Conservation (phyloP, 2,329 filamentous ascomycete genomes). For the Botrytis tulipae region DNA sequence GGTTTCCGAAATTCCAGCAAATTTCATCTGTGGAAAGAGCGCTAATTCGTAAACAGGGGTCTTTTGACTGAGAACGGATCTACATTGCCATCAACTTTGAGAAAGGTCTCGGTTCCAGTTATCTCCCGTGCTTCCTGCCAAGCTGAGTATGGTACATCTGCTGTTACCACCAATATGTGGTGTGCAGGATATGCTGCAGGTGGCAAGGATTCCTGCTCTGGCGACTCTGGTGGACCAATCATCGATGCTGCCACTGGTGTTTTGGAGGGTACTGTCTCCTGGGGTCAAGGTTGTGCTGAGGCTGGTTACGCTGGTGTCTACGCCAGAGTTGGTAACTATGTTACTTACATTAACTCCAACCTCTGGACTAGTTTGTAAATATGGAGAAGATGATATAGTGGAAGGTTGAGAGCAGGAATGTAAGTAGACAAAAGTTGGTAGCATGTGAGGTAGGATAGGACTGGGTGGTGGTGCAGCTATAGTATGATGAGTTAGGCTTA, state of each 20-base stretch:
- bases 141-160: constrained; percentile 23
- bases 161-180: constrained; percentile 27
- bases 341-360: constrained; percentile 9
- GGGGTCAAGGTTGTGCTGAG: constrained; percentile 29
- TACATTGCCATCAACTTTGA: constrained; percentile 24
- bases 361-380: constrained; percentile 10
- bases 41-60: constrained; percentile 2
- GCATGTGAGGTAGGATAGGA: background rate
- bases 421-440: background rate
- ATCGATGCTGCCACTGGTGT: constrained; percentile 25
- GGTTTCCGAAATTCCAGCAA: constrained; percentile 19
- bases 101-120: constrained; percentile 28
- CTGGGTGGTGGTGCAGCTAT: background rate
- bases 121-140: constrained; percentile 25
- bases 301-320: constrained; percentile 27
- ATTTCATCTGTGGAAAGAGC: background rate
- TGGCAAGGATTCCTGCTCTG: constrained; percentile 30
- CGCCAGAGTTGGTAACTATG: constrained; percentile 26
- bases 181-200: constrained; percentile 29
- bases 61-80: constrained; percentile 18
- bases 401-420: background rate
- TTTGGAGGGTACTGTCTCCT: constrained; percentile 28
- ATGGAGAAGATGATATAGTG: background rate
- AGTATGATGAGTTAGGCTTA: background rate
- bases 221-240: constrained; percentile 31